Base-by-base conservation (phyloP, 2,329 filamentous ascomycete species). In the Lanzia echinophila region DNA sequence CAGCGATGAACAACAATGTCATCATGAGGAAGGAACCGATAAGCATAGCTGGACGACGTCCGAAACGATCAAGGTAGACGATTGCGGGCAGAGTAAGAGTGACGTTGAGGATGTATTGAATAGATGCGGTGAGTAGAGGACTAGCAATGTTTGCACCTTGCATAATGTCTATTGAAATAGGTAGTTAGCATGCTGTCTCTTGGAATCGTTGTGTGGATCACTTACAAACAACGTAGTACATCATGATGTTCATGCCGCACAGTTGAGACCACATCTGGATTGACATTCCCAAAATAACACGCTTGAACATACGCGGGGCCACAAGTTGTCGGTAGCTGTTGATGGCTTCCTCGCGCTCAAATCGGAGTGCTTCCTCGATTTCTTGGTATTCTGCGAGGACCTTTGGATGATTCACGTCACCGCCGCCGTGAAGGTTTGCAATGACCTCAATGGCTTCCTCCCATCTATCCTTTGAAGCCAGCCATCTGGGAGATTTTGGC, bases 91-190 rank as follows among this genome's bases (percentile, higher is more conserved):
- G 69, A 0, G 88, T 91, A 79, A 90, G 87, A 47, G 83, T 54
- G 1, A 92, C 87, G 67, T 91, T 91, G 71, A 92, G 87, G 60
- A 90, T 77, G 66, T 88, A 88, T 65, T 88, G 82, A 56, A 88
- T 86, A 13, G 80, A 82, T 24, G 83, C 84, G 2, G 85, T 79
- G 38, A 87, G 69, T 10, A 89, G 75, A 31, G 81, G 78, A 47
- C 75, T 77, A 58, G 82, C 75, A 7, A 77, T 79, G 1, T 69
- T 71, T n/a, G 63, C 64, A 6, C 84, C 84, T 32, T 85, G 83
- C 86, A 89, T 75, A 66, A 88, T 87, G 54, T 88, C 79, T 63
- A 20, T 10, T n/a, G 15, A 8, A 22, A 19, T 7, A 6, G 5
- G 39, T 15, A 34, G 44, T 36, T 28, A 44, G 41, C 15, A 15